Percentiles rank a stretch among this genome's conserved stretches.
Evolutionary conservation across 345 rosid genomes (phyloP).

Genomic region (Chamaenerion angustifolium): DNA sequence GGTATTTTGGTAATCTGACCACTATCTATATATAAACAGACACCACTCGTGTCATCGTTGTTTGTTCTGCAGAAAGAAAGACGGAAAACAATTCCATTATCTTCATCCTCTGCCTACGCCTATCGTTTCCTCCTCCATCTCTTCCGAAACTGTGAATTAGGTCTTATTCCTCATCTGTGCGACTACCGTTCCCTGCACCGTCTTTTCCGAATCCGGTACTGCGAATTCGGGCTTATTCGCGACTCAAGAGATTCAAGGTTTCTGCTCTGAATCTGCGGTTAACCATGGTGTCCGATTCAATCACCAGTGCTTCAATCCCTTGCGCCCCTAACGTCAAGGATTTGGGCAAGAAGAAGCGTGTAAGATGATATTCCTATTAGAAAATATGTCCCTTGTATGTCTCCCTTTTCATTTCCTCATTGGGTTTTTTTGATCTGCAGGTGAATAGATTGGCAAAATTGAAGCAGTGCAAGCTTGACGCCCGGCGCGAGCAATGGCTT

Average conservation of each 20-base stretch:
- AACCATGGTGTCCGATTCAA: conserved; percentile 60
- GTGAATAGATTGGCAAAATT: conserved; percentile 71
- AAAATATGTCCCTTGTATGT: background rate
- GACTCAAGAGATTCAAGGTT: too few relatives aligned
- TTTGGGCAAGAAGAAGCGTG: conserved; percentile 71
- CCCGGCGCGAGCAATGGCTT: conserved; percentile 96
- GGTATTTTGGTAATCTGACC: too few relatives aligned
- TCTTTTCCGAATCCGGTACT: background rate
- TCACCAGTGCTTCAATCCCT: conserved; percentile 34
- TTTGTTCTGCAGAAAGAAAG: background rate
- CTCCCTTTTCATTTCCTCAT: background rate
- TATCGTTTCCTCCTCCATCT: background rate
- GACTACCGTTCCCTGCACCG: conserved; percentile 5
- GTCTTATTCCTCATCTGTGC: too few relatives aligned
- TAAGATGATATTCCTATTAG: conserved; percentile 6
- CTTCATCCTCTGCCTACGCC: conserved; percentile 16
- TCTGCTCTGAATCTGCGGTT: background rate
- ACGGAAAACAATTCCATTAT: conserved; percentile 64
- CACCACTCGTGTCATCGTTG: too few relatives aligned
- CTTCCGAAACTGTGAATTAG: background rate
- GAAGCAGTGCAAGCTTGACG: conserved; percentile 89
- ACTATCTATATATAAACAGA: too few relatives aligned
- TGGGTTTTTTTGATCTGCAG: conserved; percentile 20
- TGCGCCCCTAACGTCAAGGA: conserved; percentile 40
- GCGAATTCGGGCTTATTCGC: too few relatives aligned